Conservation (phyloP, 441 rosid genomes). For the Lepidium campestre region DNA sequence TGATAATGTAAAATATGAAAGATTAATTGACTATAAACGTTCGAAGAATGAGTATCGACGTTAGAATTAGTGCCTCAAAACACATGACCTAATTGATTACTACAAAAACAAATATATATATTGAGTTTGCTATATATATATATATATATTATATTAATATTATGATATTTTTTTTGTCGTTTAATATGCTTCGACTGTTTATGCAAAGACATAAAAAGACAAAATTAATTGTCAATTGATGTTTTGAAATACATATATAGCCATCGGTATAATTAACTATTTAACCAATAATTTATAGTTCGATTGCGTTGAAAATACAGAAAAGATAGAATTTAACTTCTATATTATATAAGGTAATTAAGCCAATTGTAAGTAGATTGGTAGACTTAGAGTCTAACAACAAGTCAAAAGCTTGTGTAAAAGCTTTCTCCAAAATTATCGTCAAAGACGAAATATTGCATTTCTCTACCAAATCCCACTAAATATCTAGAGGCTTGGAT, state of each 20-base stretch:
- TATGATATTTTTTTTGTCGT: slow-evolving; percentile 5
- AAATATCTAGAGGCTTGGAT: not conserved
- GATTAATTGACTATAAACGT: not conserved
- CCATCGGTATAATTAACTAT: not conserved
- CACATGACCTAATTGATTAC: not conserved
- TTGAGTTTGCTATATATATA: not conserved
- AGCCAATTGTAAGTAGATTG: not conserved
- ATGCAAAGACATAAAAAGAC: slow-evolving; percentile 15
- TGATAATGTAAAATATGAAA: not conserved
- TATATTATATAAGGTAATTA: not conserved
- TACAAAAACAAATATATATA: not conserved
- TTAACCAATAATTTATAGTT: not conserved
- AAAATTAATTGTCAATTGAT: not conserved
- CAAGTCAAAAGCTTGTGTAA: slow-evolving; percentile 17
- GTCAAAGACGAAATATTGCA: slow-evolving; percentile 14
- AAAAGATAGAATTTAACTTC: not conserved
- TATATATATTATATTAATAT: not conserved
- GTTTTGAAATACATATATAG: not conserved
- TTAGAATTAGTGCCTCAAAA: not conserved
- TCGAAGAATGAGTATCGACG: not conserved
- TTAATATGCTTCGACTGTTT: not conserved
- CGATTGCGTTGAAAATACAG: not conserved
- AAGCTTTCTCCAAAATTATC: not conserved
- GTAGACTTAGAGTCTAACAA: no score
- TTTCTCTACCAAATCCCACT: slow-evolving; percentile 23